Evolutionary conservation across 2,329 filamentous ascomycete species (phyloP).

Genomic region (Monosporascus sp.): DNA sequence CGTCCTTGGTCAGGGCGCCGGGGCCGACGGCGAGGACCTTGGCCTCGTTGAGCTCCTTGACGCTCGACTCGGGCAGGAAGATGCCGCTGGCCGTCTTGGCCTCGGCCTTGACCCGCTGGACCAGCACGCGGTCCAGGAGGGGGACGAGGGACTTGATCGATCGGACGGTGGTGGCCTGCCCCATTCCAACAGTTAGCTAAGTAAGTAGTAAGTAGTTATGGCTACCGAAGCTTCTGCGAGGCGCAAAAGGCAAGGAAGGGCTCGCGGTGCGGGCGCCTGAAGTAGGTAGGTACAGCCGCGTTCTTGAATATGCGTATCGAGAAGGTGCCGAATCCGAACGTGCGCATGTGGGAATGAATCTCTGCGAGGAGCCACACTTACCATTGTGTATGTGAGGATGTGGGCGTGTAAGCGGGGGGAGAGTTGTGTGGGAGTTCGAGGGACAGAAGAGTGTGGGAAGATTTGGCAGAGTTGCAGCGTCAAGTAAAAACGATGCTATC

Average conservation of each 20-base stretch:
- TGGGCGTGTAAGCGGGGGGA: not conserved
- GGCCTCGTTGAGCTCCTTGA: constrained; percentile 98
- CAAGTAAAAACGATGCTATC: constrained; percentile 10
- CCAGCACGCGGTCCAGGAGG: constrained; percentile 95
- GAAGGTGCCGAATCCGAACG: too few relatives aligned
- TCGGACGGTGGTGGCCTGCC: constrained; percentile 70
- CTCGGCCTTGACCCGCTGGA: constrained; percentile 97
- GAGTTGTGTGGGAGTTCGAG: not conserved
- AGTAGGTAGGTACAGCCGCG: too few relatives aligned
- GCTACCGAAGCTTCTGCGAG: too few relatives aligned
- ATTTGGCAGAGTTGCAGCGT: constrained; percentile 16
- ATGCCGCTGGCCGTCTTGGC: constrained; percentile 94
- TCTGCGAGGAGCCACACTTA: constrained; percentile 9
- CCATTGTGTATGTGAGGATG: constrained; percentile 19
- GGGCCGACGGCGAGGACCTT: constrained; percentile 94
- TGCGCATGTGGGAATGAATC: too few relatives aligned
- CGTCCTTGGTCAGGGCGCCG: constrained; percentile 80
- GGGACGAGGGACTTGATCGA: constrained; percentile 93
- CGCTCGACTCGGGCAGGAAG: constrained; percentile 93
- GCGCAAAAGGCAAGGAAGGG: too few relatives aligned
- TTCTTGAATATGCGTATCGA: too few relatives aligned
- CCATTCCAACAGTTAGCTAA: too few relatives aligned
- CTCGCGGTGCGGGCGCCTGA: too few relatives aligned
- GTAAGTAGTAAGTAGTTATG: too few relatives aligned
- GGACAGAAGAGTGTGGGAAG: constrained; percentile 17